Evolutionary conservation across 1,284 basidiomycete species (phyloP).

Genomic region (Ceratobasidium theobromae): DNA sequence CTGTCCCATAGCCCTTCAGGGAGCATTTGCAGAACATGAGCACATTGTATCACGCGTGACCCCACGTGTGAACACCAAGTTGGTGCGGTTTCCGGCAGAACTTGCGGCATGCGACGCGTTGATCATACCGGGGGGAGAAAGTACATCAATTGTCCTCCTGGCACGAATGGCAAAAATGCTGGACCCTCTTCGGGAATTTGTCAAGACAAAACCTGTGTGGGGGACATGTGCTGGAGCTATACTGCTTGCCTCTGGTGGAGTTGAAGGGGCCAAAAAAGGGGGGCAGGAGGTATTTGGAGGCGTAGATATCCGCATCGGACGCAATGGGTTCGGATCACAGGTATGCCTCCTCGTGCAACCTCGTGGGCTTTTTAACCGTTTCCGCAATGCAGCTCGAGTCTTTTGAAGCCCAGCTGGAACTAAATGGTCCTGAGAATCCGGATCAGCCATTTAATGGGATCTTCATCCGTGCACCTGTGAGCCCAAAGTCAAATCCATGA

Average conservation of each 20-base stretch:
- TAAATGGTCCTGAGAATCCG: slow-evolving; percentile 64
- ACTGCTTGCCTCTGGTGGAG: slow-evolving; percentile 65
- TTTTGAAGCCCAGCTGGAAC: slow-evolving; percentile 77
- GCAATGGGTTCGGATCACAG: slow-evolving; percentile 90
- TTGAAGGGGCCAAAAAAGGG: slow-evolving; percentile 81
- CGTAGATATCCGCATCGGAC: slow-evolving; percentile 75
- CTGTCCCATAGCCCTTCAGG: slow-evolving; percentile 73
- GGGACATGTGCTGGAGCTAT: slow-evolving; percentile 98
- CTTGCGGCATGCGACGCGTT: slow-evolving; percentile 78
- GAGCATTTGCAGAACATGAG: slow-evolving; percentile 90
- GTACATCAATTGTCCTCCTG: slow-evolving; percentile 89
- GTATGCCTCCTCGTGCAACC: slow-evolving; percentile 45
- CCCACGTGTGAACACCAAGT: slow-evolving; percentile 45
- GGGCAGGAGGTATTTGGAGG: slow-evolving; percentile 87
- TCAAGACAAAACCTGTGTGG: slow-evolving; percentile 77
- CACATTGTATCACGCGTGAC: slow-evolving; percentile 61
- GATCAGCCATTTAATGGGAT: slow-evolving; percentile 76
- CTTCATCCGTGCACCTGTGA: slow-evolving; percentile 93
- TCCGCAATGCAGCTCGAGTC: slow-evolving; percentile 69
- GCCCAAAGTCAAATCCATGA: slow-evolving; percentile 39
- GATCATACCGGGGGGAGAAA: slow-evolving; percentile 94
- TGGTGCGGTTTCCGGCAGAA: slow-evolving; percentile 77
- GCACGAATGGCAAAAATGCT: slow-evolving; percentile 77
- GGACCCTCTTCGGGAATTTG: slow-evolving; percentile 75
- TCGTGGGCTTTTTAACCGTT: neutral